Percentiles rank a stretch among this genome's conserved stretches.
These are phyloP conservation scores for Capsicum pubescens DNA, from an alignment of 257 asterid genomes.

Conservation along the genomic window DNA sequence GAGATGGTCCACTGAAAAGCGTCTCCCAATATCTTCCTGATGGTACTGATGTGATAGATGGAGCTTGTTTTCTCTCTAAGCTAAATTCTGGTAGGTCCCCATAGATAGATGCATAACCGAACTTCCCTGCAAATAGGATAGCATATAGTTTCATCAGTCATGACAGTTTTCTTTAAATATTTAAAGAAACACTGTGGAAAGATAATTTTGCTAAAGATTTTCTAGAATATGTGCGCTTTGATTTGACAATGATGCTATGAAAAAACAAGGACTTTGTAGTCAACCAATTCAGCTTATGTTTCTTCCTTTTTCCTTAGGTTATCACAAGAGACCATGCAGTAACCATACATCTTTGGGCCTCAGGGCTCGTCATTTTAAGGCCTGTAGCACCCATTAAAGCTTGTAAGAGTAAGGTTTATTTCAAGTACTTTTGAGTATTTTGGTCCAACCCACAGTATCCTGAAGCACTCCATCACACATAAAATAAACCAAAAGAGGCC, in stretches of 20 bases:
- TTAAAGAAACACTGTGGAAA: neutral
- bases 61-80: slow-evolving; percentile 43
- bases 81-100: slow-evolving; percentile 75
- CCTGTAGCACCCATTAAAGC: neutral
- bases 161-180: neutral
- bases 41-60: slow-evolving; percentile 38
- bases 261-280: neutral
- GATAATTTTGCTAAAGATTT: neutral
- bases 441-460: neutral
- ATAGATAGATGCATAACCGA: slow-evolving; percentile 72
- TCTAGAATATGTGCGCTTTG: neutral
- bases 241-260: neutral
- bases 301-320: neutral
- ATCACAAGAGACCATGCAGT: neutral
- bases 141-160: slow-evolving; percentile 16
- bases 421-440: neutral
- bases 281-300: neutral
- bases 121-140: slow-evolving; percentile 47
- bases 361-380: slow-evolving; percentile 13
- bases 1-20: slow-evolving; percentile 83
- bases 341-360: slow-evolving; percentile 19
- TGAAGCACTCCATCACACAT: neutral
- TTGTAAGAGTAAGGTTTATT: neutral
- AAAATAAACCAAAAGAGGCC: neutral
- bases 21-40: slow-evolving; percentile 67